A percentile compares a stretch with the other conserved stretches of the same genome.
phyloP scores from a whole-genome alignment of 2,329 filamentous ascomycete species.

The Penicillium rolfsii region DNA sequence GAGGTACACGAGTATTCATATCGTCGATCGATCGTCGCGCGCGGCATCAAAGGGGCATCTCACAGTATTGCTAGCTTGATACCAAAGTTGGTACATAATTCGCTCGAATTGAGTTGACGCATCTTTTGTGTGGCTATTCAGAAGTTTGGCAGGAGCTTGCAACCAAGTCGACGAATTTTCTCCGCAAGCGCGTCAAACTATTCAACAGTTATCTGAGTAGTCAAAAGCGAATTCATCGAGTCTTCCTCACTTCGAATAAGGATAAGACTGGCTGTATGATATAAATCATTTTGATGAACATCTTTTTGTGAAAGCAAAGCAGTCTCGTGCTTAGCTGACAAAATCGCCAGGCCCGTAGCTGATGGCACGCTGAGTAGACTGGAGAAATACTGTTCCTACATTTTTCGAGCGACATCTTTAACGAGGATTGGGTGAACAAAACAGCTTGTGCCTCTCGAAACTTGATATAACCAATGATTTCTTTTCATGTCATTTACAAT shows the following conservation, averaged over 20 bases:
- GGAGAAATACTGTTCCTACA: slow-evolving; percentile 13
- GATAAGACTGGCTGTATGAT: slow-evolving; percentile 15
- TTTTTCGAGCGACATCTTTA: not conserved
- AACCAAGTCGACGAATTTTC: slow-evolving; percentile 11
- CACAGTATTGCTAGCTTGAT: slow-evolving; percentile 8
- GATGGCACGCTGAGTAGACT: slow-evolving; percentile 13
- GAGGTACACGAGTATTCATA: slow-evolving; percentile 13
- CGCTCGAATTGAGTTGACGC: slow-evolving; percentile 15
- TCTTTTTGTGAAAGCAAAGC: slow-evolving; percentile 9
- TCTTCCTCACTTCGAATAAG: slow-evolving; percentile 16
- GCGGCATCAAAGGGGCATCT: slow-evolving; percentile 17
- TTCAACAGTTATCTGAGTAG: slow-evolving; percentile 13
- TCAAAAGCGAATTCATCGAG: slow-evolving; percentile 10
- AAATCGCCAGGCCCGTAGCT: slow-evolving; percentile 1
- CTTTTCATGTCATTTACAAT: not conserved
- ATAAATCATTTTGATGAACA: slow-evolving; percentile 12
- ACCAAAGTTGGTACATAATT: slow-evolving; percentile 14
- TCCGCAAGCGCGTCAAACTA: slow-evolving; percentile 12
- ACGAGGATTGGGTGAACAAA: not conserved
- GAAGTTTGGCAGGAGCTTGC: slow-evolving; percentile 10
- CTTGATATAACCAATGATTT: slow-evolving; percentile 12
- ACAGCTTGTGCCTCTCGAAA: slow-evolving; percentile 12
- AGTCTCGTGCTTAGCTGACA: slow-evolving; percentile 1
- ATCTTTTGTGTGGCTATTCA: slow-evolving; percentile 7
- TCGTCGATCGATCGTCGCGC: slow-evolving; percentile 10